Conservation (phyloP, 192 early-diverging fungal genomes). For the Coemansia sp. region DNA sequence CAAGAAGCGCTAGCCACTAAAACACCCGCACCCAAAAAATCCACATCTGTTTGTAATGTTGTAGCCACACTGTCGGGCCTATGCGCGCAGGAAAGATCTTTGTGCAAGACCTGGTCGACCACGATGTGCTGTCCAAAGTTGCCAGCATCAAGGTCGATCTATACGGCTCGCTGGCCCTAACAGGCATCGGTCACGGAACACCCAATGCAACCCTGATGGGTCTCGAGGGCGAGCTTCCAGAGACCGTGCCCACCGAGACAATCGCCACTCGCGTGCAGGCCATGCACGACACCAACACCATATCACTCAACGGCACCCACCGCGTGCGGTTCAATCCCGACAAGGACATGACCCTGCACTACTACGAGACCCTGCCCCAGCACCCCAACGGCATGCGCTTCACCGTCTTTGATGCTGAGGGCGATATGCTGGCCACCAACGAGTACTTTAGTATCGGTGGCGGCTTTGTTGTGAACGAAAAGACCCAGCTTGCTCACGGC, state of each 20-base stretch:
- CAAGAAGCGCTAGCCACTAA: too few relatives aligned
- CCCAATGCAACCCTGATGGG: conserved; percentile 86
- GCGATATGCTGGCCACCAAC: conserved; percentile 86
- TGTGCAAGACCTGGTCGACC: conserved; percentile 75
- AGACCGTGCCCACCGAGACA: conserved; percentile 75
- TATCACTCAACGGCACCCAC: conserved; percentile 71
- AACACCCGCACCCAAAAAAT: background rate
- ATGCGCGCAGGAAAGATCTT: conserved; percentile 97
- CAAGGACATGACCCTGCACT: conserved; percentile 86
- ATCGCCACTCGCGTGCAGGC: conserved; percentile 70
- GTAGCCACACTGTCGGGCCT: conserved; percentile 87
- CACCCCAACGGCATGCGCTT: conserved; percentile 98
- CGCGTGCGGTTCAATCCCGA: conserved; percentile 80
- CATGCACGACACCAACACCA: conserved; percentile 67
- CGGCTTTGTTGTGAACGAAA: conserved; percentile 93
- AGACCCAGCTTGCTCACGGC: conserved; percentile 73
- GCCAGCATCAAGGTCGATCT: conserved; percentile 72
- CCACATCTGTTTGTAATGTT: background rate
- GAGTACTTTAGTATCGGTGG: conserved; percentile 97
- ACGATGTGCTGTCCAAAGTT: conserved; percentile 62
- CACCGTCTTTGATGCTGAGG: conserved; percentile 74
- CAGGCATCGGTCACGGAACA: conserved; percentile 94
- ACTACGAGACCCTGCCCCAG: conserved; percentile 79
- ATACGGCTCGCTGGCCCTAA: conserved; percentile 91
- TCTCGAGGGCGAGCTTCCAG: conserved; percentile 88